A percentile compares a stretch with the other conserved stretches of the same genome.
Conservation (phyloP, 805 yeast species). For the Candida nonsorbophila region DNA sequence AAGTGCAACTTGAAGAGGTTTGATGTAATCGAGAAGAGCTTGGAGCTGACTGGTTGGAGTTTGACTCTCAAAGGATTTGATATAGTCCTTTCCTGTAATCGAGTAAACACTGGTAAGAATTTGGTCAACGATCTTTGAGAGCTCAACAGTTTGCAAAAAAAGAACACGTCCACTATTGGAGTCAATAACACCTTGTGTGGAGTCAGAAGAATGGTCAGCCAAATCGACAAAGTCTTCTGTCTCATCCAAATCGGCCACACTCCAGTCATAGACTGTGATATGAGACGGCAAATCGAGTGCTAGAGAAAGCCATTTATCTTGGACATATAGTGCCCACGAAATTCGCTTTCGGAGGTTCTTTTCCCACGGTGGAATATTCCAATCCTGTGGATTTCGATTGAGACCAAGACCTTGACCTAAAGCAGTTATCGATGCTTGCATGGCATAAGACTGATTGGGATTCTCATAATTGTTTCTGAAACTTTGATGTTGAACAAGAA, state of each 20-base stretch:
- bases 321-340: slow-evolving; percentile 93
- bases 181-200: slow-evolving; percentile 54
- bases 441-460: slow-evolving; percentile 46
- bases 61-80: slow-evolving; percentile 1
- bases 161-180: slow-evolving; percentile 62
- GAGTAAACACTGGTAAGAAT: slow-evolving; percentile 69
- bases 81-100: slow-evolving; percentile 51
- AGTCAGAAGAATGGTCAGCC: slow-evolving; percentile 33
- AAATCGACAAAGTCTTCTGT: slow-evolving; percentile 75
- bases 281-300: slow-evolving; percentile 82
- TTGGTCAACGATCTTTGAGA: slow-evolving; percentile 65
- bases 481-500: slow-evolving; percentile 62
- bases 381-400: slow-evolving; percentile 77
- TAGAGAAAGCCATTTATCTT: slow-evolving; percentile 86
- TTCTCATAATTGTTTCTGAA: slow-evolving; percentile 15
- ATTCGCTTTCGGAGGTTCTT: slow-evolving; percentile 77
- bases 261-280: slow-evolving; percentile 72
- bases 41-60: slow-evolving; percentile 43
- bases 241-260: slow-evolving; percentile 57
- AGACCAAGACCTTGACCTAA: slow-evolving; percentile 85
- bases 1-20: slow-evolving; percentile 67
- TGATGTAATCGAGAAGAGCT: slow-evolving; percentile 65
- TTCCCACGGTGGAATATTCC: slow-evolving; percentile 95
- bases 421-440: slow-evolving; percentile 80
- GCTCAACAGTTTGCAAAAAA: slow-evolving; percentile 62